Percentiles rank a stretch among this genome's conserved stretches.
Conservation (phyloP, 805 yeast genomes). For the Nakazawaea ambrosiae region DNA sequence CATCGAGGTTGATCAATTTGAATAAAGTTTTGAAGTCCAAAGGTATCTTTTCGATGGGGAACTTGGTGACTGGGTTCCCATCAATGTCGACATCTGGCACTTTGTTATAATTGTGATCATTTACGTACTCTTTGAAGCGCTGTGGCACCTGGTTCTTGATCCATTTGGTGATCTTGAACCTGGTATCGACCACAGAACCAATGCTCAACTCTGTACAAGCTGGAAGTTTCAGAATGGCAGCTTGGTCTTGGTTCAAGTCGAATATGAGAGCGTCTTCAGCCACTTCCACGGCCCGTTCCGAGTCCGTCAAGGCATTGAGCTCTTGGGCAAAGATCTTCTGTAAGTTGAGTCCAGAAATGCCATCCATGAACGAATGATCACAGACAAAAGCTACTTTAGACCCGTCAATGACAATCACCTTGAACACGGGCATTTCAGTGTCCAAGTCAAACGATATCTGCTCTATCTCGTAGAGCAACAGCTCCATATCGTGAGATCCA, state of each 20-base stretch:
- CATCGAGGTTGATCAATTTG: constrained; percentile 1
- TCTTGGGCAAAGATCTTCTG: constrained; percentile 19
- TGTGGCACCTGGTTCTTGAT: constrained; percentile 1
- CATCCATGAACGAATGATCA: constrained; percentile 9
- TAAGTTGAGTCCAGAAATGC: constrained; percentile 9
- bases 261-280: constrained; percentile 11
- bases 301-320: constrained; percentile 23
- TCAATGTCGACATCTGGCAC: constrained; percentile 2
- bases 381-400: constrained; percentile 1
- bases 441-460: constrained; percentile 3
- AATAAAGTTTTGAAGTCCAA: neutral
- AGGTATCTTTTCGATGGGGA: neutral
- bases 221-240: neutral
- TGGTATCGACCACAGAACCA: neutral
- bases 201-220: neutral
- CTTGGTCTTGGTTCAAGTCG: constrained; percentile 1
- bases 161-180: neutral
- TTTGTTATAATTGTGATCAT: constrained; percentile 5
- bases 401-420: constrained; percentile 2
- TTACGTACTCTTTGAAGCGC: neutral
- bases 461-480: constrained; percentile 4
- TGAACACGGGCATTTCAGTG: constrained; percentile 3
- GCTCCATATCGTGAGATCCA: neutral
- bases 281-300: constrained; percentile 24
- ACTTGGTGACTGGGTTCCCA: neutral